These are phyloP conservation scores for Psilocybe tampanensis DNA, from an alignment of 768 basidiomycete species.

Conservation along the genomic window DNA sequence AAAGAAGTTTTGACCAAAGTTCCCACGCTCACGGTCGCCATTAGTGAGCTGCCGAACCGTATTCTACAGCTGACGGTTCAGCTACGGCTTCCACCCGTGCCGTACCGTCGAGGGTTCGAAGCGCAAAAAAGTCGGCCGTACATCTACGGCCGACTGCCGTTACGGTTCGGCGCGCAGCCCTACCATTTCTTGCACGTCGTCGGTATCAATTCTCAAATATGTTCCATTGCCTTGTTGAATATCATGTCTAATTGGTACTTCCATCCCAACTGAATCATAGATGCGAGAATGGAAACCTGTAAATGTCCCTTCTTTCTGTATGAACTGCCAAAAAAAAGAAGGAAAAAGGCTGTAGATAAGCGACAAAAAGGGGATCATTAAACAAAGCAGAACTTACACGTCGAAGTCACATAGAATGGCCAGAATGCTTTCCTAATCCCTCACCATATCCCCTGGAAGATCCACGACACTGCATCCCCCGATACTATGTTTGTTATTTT, in stretches of 20 bases:
- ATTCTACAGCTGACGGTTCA: no score
- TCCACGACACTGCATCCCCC: conserved; percentile 1
- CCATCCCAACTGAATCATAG: conserved; percentile 4
- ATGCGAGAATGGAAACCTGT: background rate
- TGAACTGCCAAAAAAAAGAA: background rate
- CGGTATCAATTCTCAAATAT: background rate
- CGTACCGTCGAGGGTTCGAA: no score
- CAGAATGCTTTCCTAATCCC: conserved; percentile 5
- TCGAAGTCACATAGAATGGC: conserved; percentile 1
- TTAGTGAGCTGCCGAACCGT: no score
- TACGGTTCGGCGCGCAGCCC: no score
- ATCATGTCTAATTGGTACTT: conserved; percentile 4
- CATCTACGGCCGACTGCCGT: no score
- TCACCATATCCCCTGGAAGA: background rate
- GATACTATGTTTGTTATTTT: no score
- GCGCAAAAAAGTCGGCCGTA: no score
- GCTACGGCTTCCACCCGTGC: no score
- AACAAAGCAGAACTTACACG: background rate
- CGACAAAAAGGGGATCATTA: background rate
- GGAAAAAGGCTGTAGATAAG: background rate
- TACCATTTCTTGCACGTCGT: background rate
- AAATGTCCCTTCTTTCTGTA: background rate
- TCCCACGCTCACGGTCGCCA: no score
- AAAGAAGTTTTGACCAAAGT: no score
- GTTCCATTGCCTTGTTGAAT: background rate